These are phyloP conservation scores for Phaffomyces antillensis DNA, from an alignment of 805 yeast species.

Conservation along the genomic window DNA sequence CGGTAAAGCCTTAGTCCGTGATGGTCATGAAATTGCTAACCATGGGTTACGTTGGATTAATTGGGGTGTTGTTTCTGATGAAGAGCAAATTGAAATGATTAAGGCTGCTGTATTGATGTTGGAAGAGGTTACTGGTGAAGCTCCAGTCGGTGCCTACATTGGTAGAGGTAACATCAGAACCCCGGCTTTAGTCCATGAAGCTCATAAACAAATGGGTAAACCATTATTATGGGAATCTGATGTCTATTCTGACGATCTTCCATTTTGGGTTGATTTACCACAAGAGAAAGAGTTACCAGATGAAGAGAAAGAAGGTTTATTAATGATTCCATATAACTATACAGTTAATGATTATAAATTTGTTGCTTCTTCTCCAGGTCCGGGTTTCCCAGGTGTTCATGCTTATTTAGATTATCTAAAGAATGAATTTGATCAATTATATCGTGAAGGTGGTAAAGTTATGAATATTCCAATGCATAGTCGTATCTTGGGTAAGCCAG, in stretches of 20 bases:
- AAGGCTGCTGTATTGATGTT: conserved; percentile 24
- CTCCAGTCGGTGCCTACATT: conserved; percentile 32
- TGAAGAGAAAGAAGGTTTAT: conserved; percentile 1
- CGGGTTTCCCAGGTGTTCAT: conserved; percentile 4
- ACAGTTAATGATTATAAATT: conserved; percentile 1
- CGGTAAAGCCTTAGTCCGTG: conserved; percentile 29
- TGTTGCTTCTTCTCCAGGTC: conserved; percentile 1
- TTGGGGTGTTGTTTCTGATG: conserved; percentile 23
- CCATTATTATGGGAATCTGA: conserved; percentile 30
- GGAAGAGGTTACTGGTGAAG: conserved; percentile 26
- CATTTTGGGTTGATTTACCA: conserved; percentile 23
- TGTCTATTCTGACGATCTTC: conserved; percentile 31
- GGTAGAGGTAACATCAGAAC: conserved; percentile 29
- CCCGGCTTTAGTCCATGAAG: conserved; percentile 27
- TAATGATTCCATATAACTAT: conserved; percentile 1
- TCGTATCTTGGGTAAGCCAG: conserved; percentile 3
- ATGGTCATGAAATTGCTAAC: conserved; percentile 32
- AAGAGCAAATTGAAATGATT: conserved; percentile 28
- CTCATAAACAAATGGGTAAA: conserved; percentile 26
- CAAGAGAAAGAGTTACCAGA: conserved; percentile 1
- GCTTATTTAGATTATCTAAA: conserved; percentile 1
- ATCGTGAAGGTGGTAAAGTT: conserved; percentile 4
- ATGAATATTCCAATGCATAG: conserved; percentile 5
- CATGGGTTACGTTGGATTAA: conserved; percentile 33
- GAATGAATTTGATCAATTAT: conserved; percentile 2